Evolutionary conservation across 192 early-diverging fungal species (phyloP), one percentile per base, ranked within the genome.

Genomic region (Powellomyces hirtus): DNA sequence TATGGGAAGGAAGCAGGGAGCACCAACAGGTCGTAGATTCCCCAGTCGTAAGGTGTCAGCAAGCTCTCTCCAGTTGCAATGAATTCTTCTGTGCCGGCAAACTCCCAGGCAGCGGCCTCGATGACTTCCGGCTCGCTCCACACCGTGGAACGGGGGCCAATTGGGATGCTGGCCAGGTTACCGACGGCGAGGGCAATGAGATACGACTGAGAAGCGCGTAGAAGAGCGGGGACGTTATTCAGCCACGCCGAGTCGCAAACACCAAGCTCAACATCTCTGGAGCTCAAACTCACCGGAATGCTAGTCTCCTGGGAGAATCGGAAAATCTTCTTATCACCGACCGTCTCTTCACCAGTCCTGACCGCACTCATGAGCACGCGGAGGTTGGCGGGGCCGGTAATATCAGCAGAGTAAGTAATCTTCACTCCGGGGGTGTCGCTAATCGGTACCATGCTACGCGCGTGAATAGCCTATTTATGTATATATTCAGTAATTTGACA

Each of bases 351-450:
- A n/a, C 86, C 86, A 30, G 79, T 82, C 7, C 84, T 73, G 24
- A 97, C 80, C 26, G 95, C 97, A 59, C 89, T 91, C 96, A 99
- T 98, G 59, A 99, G 84, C 22, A 92, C 95, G n/a, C 86, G 89
- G 50, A 96, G 82, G 46, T 89, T 74, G 27, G 82, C 74, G 16
- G 91, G 93, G 8, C 86, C 92, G 18, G 79, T 81, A 42, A 99
- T 83, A 33, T 82, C 78, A 18, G 96, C 95, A n/a, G 84, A 84
- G 74, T 97, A 84, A 31, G 68, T 92, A 34, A 93, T 73, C 86
- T 98, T 98, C 73, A 93, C 82, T 35, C 52, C 66, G 10, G 77
- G 79, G 0, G 78, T 78, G 57, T 84, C 78, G 64, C 77, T 70
- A 27, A 57, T 56, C 6, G 97, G 97, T 13, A 91, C 68, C 60